Evolutionary conservation across 208 protist genomes (phyloP).

Genomic region (Trypanosoma grayi): DNA sequence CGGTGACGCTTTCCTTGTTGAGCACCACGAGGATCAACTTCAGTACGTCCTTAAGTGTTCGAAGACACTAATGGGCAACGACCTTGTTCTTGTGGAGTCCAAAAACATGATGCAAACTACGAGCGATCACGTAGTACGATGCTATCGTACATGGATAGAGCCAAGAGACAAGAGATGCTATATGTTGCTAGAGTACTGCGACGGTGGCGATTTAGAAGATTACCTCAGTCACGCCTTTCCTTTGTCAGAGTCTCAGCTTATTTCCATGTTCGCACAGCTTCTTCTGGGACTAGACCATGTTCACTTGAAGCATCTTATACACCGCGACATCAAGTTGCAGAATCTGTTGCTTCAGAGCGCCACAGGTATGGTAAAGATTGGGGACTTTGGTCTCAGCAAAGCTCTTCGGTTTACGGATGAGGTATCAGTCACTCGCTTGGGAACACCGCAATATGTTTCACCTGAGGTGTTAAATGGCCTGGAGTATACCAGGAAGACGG

Average conservation of each 20-base stretch:
- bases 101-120: slow-evolving; percentile 42
- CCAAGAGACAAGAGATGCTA: slow-evolving; percentile 31
- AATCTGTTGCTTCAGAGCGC: slow-evolving; percentile 54
- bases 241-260: slow-evolving; percentile 34
- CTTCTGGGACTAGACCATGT: slow-evolving; percentile 73
- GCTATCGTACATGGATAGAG: slow-evolving; percentile 56
- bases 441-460: slow-evolving; percentile 61
- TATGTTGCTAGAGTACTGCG: slow-evolving; percentile 78
- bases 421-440: slow-evolving; percentile 34
- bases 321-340: slow-evolving; percentile 60
- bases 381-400: slow-evolving; percentile 66
- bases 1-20: slow-evolving; percentile 43
- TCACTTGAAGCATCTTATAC: slow-evolving; percentile 57
- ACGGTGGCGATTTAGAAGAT: slow-evolving; percentile 49
- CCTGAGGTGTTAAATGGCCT: slow-evolving; percentile 57
- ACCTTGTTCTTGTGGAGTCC: slow-evolving; percentile 33
- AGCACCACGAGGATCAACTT: slow-evolving; percentile 12
- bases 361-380: slow-evolving; percentile 60
- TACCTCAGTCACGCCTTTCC: slow-evolving; percentile 41
- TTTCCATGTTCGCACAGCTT: slow-evolving; percentile 57
- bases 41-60: slow-evolving; percentile 58
- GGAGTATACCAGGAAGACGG: slow-evolving; percentile 62
- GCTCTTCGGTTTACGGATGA: slow-evolving; percentile 30
- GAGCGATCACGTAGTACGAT: slow-evolving; percentile 54
- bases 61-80: slow-evolving; percentile 13